Conservation (phyloP, 768 basidiomycete genomes). For the Lactarius sp. region DNA sequence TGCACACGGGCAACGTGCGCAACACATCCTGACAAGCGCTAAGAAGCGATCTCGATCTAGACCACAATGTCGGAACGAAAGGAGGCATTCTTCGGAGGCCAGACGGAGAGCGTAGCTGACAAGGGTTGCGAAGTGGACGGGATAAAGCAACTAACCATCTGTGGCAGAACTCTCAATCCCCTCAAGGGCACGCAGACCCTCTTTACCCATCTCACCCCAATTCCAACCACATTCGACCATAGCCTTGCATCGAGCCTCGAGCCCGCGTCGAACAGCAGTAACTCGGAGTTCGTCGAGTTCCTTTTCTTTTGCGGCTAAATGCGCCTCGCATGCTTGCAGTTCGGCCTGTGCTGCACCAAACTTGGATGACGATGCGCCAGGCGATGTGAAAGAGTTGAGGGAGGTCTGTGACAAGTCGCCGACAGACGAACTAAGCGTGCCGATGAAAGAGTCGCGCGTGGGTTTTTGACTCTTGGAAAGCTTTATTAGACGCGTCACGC, state of each 20-base stretch:
- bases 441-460: constrained; percentile 35
- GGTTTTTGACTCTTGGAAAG: constrained; percentile 57
- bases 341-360: constrained; percentile 66
- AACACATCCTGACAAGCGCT: constrained; percentile 10
- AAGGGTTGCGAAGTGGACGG: constrained; percentile 4
- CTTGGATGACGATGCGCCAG: constrained; percentile 35
- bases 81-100: background rate
- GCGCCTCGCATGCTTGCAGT: constrained; percentile 76
- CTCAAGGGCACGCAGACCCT: constrained; percentile 47
- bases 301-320: constrained; percentile 63
- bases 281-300: constrained; percentile 51
- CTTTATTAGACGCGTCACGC: constrained; percentile 76
- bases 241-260: constrained; percentile 57
- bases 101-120: background rate
- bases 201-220: constrained; percentile 65
- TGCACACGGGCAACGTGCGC: background rate
- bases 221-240: constrained; percentile 63
- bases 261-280: constrained; percentile 56
- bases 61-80: background rate
- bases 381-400: constrained; percentile 23
- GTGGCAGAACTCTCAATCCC: constrained; percentile 21
- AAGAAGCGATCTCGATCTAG: background rate
- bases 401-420: constrained; percentile 32
- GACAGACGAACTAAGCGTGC: constrained; percentile 40
- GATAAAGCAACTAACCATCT: constrained; percentile 30